phyloP scores from a whole-genome alignment of 2,329 filamentous ascomycete species.

The Fonsecaea multimorphosa region DNA sequence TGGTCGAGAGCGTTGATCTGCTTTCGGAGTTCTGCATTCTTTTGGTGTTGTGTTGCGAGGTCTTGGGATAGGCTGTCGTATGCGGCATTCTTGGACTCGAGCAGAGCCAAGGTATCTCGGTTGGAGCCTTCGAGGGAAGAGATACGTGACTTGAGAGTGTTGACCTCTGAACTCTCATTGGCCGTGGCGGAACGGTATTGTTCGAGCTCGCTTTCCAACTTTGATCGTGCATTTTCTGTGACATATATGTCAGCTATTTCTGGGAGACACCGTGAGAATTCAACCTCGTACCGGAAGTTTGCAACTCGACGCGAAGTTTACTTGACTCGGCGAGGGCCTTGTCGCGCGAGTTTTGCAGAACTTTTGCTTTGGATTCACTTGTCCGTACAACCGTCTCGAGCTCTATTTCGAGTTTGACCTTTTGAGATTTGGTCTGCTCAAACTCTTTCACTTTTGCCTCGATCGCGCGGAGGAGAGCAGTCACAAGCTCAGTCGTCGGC shows the following conservation, averaged over 20 bases:
- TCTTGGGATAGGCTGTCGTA: slow-evolving; percentile 87
- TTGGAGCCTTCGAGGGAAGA: slow-evolving; percentile 88
- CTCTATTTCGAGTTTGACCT: slow-evolving; percentile 88
- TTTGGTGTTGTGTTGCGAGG: slow-evolving; percentile 85
- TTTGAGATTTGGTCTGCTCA: slow-evolving; percentile 82
- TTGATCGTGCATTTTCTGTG: slow-evolving; percentile 75
- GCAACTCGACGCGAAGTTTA: slow-evolving; percentile 78
- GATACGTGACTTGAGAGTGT: slow-evolving; percentile 80
- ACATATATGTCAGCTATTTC: slow-evolving; percentile 29
- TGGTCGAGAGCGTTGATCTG: slow-evolving; percentile 84
- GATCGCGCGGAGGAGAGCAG: slow-evolving; percentile 74
- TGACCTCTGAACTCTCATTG: slow-evolving; percentile 69
- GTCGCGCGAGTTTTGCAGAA: slow-evolving; percentile 79
- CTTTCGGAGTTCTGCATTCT: slow-evolving; percentile 80
- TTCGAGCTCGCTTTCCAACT: slow-evolving; percentile 81
- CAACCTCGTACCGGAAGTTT: slow-evolving; percentile 73
- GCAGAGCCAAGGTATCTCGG: slow-evolving; percentile 83
- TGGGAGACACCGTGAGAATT: not conserved
- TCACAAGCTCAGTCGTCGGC: slow-evolving; percentile 78
- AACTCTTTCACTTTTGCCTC: slow-evolving; percentile 79
- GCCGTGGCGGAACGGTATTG: slow-evolving; percentile 75
- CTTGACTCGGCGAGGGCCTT: slow-evolving; percentile 84
- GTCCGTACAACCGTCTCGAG: slow-evolving; percentile 86
- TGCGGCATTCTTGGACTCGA: slow-evolving; percentile 86
- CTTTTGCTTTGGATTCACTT: slow-evolving; percentile 80